phyloP scores from a whole-genome alignment of 805 yeast genomes.

The Candida insectorum region DNA sequence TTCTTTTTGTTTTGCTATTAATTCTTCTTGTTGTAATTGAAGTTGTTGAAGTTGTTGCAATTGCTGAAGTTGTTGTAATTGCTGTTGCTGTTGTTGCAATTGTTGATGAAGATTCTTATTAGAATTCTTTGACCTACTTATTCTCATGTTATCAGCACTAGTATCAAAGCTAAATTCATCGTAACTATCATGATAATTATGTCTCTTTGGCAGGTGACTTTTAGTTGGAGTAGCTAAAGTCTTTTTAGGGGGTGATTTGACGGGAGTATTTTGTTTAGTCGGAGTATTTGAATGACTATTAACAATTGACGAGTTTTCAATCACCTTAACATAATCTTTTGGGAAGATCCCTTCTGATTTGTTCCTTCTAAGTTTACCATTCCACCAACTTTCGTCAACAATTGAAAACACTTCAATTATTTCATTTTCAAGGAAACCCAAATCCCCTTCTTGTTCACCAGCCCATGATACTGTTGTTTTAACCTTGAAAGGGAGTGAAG shows the following conservation, averaged over 20 bases:
- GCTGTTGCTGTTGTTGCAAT: background rate
- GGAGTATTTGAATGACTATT: constrained; percentile 11
- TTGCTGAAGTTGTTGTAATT: background rate
- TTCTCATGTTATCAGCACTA: constrained; percentile 21
- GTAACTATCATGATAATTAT: constrained; percentile 7
- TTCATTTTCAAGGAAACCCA: constrained; percentile 94
- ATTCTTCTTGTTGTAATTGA: constrained; percentile 12
- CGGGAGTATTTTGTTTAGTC: constrained; percentile 13
- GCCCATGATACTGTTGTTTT: constrained; percentile 91
- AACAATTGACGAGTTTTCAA: constrained; percentile 27
- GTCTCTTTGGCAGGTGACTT: constrained; percentile 12
- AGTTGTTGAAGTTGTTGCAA: background rate
- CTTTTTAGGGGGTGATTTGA: constrained; percentile 13
- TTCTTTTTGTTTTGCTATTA: constrained; percentile 23
- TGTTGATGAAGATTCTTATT: constrained; percentile 2
- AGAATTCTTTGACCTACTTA: background rate
- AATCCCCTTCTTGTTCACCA: constrained; percentile 82
- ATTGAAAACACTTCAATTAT: constrained; percentile 75
- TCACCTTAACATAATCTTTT: constrained; percentile 69
- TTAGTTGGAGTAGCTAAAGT: constrained; percentile 1
- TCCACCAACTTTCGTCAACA: constrained; percentile 92
- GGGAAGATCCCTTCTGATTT: constrained; percentile 86
- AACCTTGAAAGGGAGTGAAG: constrained; percentile 65
- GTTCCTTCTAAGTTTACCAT: constrained; percentile 76
- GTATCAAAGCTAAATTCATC: constrained; percentile 20